Evolutionary conservation across 495 filamentous ascomycete species (phyloP).

Genomic region (Bathelium albidoporum): DNA sequence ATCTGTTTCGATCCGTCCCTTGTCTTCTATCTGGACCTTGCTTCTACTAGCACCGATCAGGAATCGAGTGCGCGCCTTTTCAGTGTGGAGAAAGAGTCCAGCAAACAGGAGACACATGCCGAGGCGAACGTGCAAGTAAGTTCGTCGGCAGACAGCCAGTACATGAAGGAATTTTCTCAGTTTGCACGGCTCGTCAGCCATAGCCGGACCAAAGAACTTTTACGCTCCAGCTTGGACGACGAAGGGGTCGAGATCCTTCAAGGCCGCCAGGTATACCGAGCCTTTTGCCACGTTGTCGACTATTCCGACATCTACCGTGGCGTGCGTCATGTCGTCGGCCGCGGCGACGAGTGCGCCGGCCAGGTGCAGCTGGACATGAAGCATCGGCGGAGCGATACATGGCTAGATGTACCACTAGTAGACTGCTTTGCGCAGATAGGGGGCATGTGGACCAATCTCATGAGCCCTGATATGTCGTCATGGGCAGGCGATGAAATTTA

Average conservation of each 20-base stretch:
- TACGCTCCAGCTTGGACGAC: background rate
- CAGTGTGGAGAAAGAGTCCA: conserved; percentile 21
- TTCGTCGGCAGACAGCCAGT: background rate
- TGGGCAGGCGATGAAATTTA: conserved; percentile 9
- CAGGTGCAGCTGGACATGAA: background rate
- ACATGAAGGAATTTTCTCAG: background rate
- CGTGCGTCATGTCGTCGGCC: conserved; percentile 5
- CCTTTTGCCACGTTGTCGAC: conserved; percentile 5
- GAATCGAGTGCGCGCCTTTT: conserved; percentile 19
- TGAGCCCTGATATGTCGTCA: background rate
- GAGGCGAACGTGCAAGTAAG: background rate
- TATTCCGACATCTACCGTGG: conserved; percentile 1
- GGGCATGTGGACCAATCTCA: conserved; percentile 3
- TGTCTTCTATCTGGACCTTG: conserved; percentile 14
- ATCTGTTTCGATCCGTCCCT: conserved; percentile 31
- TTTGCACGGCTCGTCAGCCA: conserved; percentile 2
- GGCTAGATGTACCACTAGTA: conserved; percentile 5
- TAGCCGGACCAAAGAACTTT: background rate
- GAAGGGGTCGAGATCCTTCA: conserved; percentile 4
- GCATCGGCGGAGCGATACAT: background rate
- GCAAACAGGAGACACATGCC: background rate
- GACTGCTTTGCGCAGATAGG: conserved; percentile 9
- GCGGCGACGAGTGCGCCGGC: conserved; percentile 3
- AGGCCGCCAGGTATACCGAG: conserved; percentile 10
- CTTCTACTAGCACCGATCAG: no score